Base-by-base conservation (phyloP, 768 basidiomycete species). In the Hericium rajendrae region DNA sequence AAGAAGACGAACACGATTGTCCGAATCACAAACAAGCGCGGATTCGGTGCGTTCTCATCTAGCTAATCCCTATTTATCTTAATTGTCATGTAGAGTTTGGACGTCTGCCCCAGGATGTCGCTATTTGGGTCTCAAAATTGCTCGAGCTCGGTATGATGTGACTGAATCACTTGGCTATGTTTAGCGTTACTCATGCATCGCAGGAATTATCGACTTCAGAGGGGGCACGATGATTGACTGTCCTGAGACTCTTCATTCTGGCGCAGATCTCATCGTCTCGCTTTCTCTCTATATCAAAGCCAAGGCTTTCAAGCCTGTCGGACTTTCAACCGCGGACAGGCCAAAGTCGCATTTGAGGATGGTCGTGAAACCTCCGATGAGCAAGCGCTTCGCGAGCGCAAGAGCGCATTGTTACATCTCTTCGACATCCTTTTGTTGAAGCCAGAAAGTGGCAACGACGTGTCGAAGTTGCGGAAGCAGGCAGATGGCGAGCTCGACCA, bases 331-430 rank as follows among this genome's bases (percentile, higher is more conserved):
- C 18, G 65, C 72, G 8, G 55, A 69, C 24, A 60, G 67, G 39
- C 24, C 56, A 67, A 78, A 68, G 70, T 59, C 58, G 75, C 84
- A 65, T 86, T 90, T 67, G 80, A 83, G 59, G 88, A 91, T 67
- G 88, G 88, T 2, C 75, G 82, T 53, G 93, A 95, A 67, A 94
- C 91, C 0, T 74, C 75, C 4, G 82, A 84, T 58, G 93, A 97
- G 71, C 84, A 83, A 62, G 72, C 73, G n/a, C 77, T 97, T 52
- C 78, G 91, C 43, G 86, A 87, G 69, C 77, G 94, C 39, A 97
- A 95, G 68, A 72, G 75, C 40, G 82, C 92, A 0, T 74, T 95
- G 38, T 71, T 86, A 2, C 73, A 78, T 54, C 70, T 97, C 32
- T 94, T 97, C 65, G 79, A 88, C 54, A 75, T 78, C 32, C 73